phyloP scores from a whole-genome alignment of 441 rosid genomes.

The Populus hybrid region DNA sequence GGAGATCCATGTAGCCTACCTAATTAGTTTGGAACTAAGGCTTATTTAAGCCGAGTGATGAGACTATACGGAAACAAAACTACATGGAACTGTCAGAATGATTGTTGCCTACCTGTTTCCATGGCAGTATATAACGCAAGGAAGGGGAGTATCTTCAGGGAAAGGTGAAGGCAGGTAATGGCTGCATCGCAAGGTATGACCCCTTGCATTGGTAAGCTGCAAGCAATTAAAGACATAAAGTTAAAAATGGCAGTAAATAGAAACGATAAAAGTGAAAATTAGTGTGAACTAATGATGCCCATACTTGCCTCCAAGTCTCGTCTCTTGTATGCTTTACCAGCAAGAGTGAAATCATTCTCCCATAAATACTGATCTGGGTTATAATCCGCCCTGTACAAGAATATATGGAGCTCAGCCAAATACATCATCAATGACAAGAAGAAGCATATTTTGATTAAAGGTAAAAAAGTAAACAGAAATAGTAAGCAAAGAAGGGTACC shows the following conservation, averaged over 20 bases:
- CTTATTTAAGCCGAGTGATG: neutral
- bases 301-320: constrained; percentile 97
- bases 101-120: constrained; percentile 71
- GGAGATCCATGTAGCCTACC: neutral
- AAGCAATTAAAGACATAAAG: constrained; percentile 20
- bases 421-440: neutral
- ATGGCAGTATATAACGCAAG: constrained; percentile 96
- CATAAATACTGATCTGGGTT: constrained; percentile 90
- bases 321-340: constrained; percentile 75
- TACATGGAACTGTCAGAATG: constrained; percentile 1
- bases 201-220: constrained; percentile 88
- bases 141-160: constrained; percentile 71
- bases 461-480: neutral
- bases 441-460: neutral
- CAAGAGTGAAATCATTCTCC: constrained; percentile 84
- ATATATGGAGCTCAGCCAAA: neutral
- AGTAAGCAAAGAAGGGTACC: constrained; percentile 33
- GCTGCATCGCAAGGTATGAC: constrained; percentile 76
- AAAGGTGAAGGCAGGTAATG: constrained; percentile 77
- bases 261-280: constrained; percentile 9
- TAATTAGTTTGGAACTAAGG: neutral
- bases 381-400: constrained; percentile 71
- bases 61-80: constrained; percentile 9
- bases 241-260: neutral
- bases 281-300: constrained; percentile 28